Conservation (phyloP, 345 rosid species). For the Heritiera fomes region DNA sequence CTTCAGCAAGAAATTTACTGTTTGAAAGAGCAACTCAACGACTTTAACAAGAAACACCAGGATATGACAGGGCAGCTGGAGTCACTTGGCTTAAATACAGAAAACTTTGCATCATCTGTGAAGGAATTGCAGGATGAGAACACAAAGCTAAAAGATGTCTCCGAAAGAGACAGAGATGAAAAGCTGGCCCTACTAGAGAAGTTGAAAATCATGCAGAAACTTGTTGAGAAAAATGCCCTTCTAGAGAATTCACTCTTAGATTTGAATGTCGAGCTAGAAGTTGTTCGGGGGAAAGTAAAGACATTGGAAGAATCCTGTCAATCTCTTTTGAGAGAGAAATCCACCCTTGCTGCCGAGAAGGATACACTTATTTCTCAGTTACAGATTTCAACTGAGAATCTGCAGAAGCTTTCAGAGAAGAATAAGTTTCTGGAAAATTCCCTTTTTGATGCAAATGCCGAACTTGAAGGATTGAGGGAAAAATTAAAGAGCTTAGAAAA, state of each 20-base stretch:
- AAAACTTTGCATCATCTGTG: constrained; percentile 59
- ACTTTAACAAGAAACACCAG: constrained; percentile 63
- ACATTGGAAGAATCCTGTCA: constrained; percentile 65
- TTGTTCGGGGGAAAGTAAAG: constrained; percentile 62
- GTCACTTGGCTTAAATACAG: constrained; percentile 63
- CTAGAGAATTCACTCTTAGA: constrained; percentile 88
- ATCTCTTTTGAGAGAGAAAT: constrained; percentile 63
- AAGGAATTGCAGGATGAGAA: constrained; percentile 70
- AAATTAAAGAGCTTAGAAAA: constrained; percentile 65
- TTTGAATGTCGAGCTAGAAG: constrained; percentile 81
- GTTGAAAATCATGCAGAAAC: constrained; percentile 74
- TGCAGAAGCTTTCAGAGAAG: constrained; percentile 60
- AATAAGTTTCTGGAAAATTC: constrained; percentile 70
- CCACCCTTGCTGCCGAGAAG: constrained; percentile 64
- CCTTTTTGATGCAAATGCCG: constrained; percentile 69
- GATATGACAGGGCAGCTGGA: constrained; percentile 69
- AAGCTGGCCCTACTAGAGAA: constrained; percentile 63
- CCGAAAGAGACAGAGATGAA: constrained; percentile 55
- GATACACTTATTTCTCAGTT: constrained; percentile 55
- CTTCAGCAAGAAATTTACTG: constrained; percentile 98
- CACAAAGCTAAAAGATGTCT: constrained; percentile 49
- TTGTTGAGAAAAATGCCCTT: constrained; percentile 69
- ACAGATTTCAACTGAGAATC: constrained; percentile 50
- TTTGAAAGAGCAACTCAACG: constrained; percentile 88
- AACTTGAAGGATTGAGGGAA: constrained; percentile 61